Conservation (phyloP, 1,284 basidiomycete species). For the Fistulinella staudtii region DNA sequence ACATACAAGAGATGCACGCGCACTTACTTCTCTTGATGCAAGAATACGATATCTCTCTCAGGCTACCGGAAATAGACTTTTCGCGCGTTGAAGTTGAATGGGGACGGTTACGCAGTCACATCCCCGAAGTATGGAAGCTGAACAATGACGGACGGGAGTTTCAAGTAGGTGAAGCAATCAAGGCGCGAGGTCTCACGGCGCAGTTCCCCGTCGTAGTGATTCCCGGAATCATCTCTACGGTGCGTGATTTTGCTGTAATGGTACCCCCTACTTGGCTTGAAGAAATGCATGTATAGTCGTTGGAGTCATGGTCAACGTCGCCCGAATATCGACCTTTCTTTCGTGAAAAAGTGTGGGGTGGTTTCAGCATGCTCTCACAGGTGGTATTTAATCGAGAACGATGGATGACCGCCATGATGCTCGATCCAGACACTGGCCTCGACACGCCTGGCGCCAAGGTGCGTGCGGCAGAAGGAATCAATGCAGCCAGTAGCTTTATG, state of each 20-base stretch:
- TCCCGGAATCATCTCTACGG: conserved; percentile 78
- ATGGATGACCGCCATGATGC: conserved; percentile 89
- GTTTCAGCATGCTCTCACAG: conserved; percentile 81
- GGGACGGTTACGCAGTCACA: conserved; percentile 56
- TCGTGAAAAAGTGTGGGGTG: conserved; percentile 84
- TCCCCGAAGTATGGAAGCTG: conserved; percentile 77
- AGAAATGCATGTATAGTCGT: conserved; percentile 41
- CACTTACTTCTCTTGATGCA: conserved; percentile 52
- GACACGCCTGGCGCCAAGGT: conserved; percentile 90
- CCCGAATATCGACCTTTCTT: conserved; percentile 79
- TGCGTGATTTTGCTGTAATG: conserved; percentile 31
- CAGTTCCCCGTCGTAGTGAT: conserved; percentile 78
- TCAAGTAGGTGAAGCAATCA: conserved; percentile 72
- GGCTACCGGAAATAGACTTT: conserved; percentile 59
- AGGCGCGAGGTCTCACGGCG: conserved; percentile 63
- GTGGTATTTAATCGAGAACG: conserved; percentile 80
- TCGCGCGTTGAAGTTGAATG: conserved; percentile 66
- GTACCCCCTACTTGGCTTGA: neutral
- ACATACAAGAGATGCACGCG: conserved; percentile 55
- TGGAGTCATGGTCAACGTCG: conserved; percentile 84
- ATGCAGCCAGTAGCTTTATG: conserved; percentile 88
- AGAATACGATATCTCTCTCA: conserved; percentile 54
- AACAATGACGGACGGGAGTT: conserved; percentile 83
- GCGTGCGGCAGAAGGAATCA: conserved; percentile 88
- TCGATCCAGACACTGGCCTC: conserved; percentile 89